Base-by-base conservation (phyloP, 2,329 filamentous ascomycete species). In the Berkeleyomyces basicola region DNA sequence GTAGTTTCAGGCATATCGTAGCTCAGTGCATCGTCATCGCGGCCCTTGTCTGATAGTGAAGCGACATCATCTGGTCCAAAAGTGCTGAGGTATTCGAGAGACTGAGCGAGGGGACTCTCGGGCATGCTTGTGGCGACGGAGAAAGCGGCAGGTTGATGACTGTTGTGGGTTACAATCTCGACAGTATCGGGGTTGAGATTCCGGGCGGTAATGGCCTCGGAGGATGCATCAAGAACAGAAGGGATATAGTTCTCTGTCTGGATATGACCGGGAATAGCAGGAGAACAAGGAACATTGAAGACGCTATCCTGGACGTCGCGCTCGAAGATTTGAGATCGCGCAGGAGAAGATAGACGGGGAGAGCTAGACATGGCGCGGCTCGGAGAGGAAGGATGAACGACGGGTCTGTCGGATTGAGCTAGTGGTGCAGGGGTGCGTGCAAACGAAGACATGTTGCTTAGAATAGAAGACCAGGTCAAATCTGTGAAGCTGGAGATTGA, bases 241-340 rank as follows among this genome's bases (percentile, higher is more conserved):
- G 92, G 92, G 67, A 97, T 96, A 71, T 91, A 83, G 74, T 97
- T 91, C 72, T 97, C 92, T 6, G 90, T 96, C 68, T 91, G 84
- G 69, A 97, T 95, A 70, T 97, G 92, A 6, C 88, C 85, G 2
- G 92, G 92, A 66, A 96, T 93, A n/a, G 89, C 88, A 0, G 88
- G 85, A 2, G 88, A 92, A 65, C 81, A 84, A 65, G 90, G 86
- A 47, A 81, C 76, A n/a, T 83, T 74, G 3, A 81, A 70, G 39
- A 81, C 77, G 69, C 82, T 82, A 69, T 96, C 91, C 73, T 96
- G 92, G 33, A 97, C 92, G 72, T 91, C 89, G 69, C 92, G 87
- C 76, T 97, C 92, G 71, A 97, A 97, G 69, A 97, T 96, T 68
- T 86, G 83, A 3, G 83, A 86, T 37, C 81, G 79, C 9, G 90